Evolutionary conservation across 2,329 filamentous ascomycete genomes (phyloP), one percentile per base, ranked within the genome.

Genomic region (Aureobasidium sp.): DNA sequence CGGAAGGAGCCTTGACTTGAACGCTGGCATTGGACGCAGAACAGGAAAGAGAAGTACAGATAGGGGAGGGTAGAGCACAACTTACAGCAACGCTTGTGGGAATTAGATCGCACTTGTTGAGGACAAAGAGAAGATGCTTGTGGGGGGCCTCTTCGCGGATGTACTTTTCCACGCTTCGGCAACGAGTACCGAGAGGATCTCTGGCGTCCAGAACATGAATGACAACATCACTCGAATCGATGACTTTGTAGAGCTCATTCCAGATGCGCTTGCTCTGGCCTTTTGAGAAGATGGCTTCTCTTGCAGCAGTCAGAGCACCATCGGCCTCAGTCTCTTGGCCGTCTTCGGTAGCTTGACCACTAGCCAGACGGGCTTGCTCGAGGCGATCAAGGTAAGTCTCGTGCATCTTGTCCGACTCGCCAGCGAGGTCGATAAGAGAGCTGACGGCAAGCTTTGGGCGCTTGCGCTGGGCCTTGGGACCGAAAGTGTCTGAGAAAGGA

Each of bases 181-280:
- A 99, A 61, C 94, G 84, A 17, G 94, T 97, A 37, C 94, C 94
- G 12, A 93, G 78, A 3, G 91, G 92, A 75, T 96, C 91, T 76
- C 91, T 83, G 44, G 92, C 91, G 75, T 97, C 93, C 1, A 96
- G 79, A 15, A 96, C 89, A 70, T 97, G 94, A n/a, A 99, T 88
- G 50, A 99, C 86, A 39, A 99, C 93, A 75, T 99, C 94, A 10
- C 89, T 94, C 3, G 91, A 95, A 76, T 97, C 93, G 65, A 97
- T 94, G 70, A 94, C 91, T 77, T 96, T 95, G 69, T 75, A 88
- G 47, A 97, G 79, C 74, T 99, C 93, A 77, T 97, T 97, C 92
- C 91, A 96, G 68, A 96, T 96, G 67, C 94, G 84, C 77, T 96
- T 96, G 71, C 88, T 93, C 75, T 96, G 92, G 20, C 94, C 94